phyloP scores from a whole-genome alignment of 257 asterid genomes.

The Linaria vulgaris region DNA sequence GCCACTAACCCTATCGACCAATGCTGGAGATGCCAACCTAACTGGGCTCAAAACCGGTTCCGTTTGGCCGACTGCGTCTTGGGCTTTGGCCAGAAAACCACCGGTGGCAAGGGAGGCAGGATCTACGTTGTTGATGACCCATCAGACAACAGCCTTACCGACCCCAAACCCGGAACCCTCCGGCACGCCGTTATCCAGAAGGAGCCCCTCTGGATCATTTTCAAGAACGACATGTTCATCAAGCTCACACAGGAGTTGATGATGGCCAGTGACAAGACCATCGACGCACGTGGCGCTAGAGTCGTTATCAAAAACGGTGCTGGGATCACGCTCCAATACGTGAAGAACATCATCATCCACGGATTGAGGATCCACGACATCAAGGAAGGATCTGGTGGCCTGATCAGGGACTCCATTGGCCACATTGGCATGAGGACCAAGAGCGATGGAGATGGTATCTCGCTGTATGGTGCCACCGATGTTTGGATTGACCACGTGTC shows the following conservation, averaged over 20 bases:
- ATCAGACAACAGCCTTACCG: conserved; percentile 32
- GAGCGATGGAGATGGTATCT: conserved; percentile 49
- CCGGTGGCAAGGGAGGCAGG: conserved; percentile 49
- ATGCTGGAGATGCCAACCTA: conserved; percentile 62
- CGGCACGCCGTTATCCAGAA: conserved; percentile 53
- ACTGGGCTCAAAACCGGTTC: conserved; percentile 61
- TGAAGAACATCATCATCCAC: conserved; percentile 42
- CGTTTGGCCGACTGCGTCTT: conserved; percentile 53
- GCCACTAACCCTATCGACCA: conserved; percentile 70
- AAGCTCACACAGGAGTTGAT: conserved; percentile 39
- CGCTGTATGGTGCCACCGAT: conserved; percentile 34
- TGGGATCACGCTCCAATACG: conserved; percentile 39
- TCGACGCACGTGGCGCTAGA: conserved; percentile 40
- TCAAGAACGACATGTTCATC: conserved; percentile 40
- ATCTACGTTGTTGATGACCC: conserved; percentile 50
- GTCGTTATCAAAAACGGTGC: conserved; percentile 41
- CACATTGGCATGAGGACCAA: conserved; percentile 29
- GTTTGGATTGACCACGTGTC: conserved; percentile 49
- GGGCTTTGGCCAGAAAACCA: conserved; percentile 56
- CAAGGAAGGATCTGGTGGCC: conserved; percentile 27
- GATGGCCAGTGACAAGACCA: conserved; percentile 41
- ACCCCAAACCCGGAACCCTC: conserved; percentile 55
- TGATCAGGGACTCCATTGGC: conserved; percentile 34
- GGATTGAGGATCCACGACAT: conserved; percentile 34
- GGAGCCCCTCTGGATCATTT: conserved; percentile 62